phyloP scores from a whole-genome alignment of 176 grass and related monocot species.

The Musa beccarii region DNA sequence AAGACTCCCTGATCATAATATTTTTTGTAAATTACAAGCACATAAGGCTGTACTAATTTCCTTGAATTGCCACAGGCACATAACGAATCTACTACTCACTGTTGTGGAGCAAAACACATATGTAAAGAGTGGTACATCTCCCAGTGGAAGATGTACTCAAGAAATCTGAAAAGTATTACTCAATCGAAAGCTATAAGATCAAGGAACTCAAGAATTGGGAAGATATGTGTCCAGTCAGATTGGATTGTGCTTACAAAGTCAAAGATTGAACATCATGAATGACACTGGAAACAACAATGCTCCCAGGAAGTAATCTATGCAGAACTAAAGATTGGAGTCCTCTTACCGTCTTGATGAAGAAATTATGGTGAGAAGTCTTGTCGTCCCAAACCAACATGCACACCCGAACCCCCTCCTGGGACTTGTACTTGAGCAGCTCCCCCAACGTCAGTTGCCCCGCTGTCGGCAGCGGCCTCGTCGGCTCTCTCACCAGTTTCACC shows the following conservation, averaged over 20 bases:
- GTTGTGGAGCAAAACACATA: no score
- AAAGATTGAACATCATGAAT: no score
- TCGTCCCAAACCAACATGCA: slow-evolving; percentile 98
- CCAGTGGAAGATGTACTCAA: no score
- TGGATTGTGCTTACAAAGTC: no score
- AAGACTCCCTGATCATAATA: neutral
- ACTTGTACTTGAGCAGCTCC: slow-evolving; percentile 93
- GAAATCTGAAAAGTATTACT: no score
- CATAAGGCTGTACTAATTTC: neutral
- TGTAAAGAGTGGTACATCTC: no score
- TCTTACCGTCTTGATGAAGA: slow-evolving; percentile 74
- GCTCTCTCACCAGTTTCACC: slow-evolving; percentile 68
- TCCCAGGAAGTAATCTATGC: neutral
- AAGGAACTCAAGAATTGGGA: no score
- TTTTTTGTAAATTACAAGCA: neutral
- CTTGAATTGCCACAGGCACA: neutral
- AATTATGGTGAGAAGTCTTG: slow-evolving; percentile 84
- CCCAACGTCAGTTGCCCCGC: slow-evolving; percentile 59
- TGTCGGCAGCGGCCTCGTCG: slow-evolving; percentile 33
- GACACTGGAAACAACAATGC: neutral
- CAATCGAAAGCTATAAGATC: no score
- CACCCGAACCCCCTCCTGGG: slow-evolving; percentile 85
- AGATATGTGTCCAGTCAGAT: no score
- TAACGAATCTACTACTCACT: no score
- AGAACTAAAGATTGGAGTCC: slow-evolving; percentile 8